Evolutionary conservation across 2,329 filamentous ascomycete genomes (phyloP), one percentile per base, ranked within the genome.

Genomic region (Coniochaeta sp.): DNA sequence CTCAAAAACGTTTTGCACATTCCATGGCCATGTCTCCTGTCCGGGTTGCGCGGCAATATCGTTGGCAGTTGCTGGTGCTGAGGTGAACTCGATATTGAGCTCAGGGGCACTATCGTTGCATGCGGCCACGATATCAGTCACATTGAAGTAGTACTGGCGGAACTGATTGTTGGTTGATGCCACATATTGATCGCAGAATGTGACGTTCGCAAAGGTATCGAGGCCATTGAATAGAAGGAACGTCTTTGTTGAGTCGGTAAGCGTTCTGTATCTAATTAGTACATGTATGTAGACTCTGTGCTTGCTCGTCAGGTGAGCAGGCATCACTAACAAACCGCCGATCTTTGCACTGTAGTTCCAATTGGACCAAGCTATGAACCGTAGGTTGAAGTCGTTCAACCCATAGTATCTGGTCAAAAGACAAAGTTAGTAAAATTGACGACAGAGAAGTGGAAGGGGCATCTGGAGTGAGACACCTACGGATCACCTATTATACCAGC

Each of bases 131-230:
- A 77, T 70, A 6, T 74, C 65, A 0, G 82, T 79, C 2, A 87
- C 74, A 56, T 87, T 79, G 61, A 86, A 86, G 44, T 76, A 77
- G 69, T 84, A 87, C 66, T 87, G 83, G 1, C 83, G 76, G 65
- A 87, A 87, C 67, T 87, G 84, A 62, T 87, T 87, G 65, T 86
- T 77, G 0, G 84, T 85, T 7, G 75, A 76, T 1, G 80, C 84
- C 3, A 87, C 76, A 58, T 77, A 71, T 24, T 81, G 68, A 0
- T 76, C 79, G 63, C 84, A 87, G 38, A 87, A 73, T 7, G 76
- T 73, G 54, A 88, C 78, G 11, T 78, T 79, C 6, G 82, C 75
- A 64, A 85, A 86, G 0, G 84, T 87, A 63, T 88, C 84, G 1
- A 87, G 73, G 7, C 84, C 84, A 60, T 87, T 79, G 71, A 87